phyloP scores from a whole-genome alignment of 192 early-diverging fungal genomes.

The Phlyctochytrium planicorne region DNA sequence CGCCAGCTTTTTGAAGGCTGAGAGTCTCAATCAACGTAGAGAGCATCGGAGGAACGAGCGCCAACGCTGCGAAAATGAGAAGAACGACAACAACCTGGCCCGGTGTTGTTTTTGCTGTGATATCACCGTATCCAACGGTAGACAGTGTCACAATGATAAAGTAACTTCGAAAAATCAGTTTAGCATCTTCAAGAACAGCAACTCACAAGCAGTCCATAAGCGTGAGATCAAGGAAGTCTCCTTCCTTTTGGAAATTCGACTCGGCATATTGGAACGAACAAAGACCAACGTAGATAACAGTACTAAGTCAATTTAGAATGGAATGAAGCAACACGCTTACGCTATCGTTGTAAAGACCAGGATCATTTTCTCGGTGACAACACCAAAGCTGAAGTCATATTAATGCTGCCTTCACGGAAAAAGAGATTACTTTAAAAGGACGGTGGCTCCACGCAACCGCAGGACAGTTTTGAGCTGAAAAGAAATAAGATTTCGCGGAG shows the following conservation, averaged over 20 bases:
- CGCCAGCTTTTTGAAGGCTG: slow-evolving; percentile 20
- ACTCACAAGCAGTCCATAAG: slow-evolving; percentile 22
- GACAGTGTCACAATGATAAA: slow-evolving; percentile 68
- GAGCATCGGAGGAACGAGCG: slow-evolving; percentile 58
- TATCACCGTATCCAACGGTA: slow-evolving; percentile 75
- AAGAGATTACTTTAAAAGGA: too few relatives aligned
- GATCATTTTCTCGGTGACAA: slow-evolving; percentile 51
- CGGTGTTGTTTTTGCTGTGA: slow-evolving; percentile 53
- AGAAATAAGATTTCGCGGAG: too few relatives aligned
- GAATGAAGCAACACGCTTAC: too few relatives aligned
- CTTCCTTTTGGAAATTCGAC: slow-evolving; percentile 42
- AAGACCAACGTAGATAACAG: slow-evolving; percentile 59
- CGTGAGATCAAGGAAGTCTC: background rate
- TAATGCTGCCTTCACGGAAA: too few relatives aligned
- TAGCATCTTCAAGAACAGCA: background rate
- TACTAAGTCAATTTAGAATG: too few relatives aligned
- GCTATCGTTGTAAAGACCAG: slow-evolving; percentile 52
- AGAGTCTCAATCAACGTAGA: slow-evolving; percentile 27
- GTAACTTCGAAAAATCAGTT: slow-evolving; percentile 30
- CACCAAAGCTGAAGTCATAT: slow-evolving; percentile 16
- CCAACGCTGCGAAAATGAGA: slow-evolving; percentile 60
- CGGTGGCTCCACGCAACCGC: slow-evolving; percentile 41
- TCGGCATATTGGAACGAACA: slow-evolving; percentile 64
- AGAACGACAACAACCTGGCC: slow-evolving; percentile 59
- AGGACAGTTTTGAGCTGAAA: slow-evolving; percentile 55